Evolutionary conservation across 805 yeast species (phyloP).

Genomic region (Schwanniomyces vanrijiae): DNA sequence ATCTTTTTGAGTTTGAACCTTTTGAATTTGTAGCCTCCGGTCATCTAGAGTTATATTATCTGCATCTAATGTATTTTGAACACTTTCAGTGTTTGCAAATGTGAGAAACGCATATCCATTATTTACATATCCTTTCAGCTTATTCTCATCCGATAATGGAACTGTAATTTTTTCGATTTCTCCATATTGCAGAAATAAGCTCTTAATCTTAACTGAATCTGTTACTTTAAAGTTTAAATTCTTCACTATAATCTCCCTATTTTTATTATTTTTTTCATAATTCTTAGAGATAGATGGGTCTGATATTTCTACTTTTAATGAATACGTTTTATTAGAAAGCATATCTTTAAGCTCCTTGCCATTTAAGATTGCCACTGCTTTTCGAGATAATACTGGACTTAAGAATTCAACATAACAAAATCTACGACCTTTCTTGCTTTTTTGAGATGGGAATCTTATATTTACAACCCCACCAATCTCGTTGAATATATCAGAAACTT

Average conservation of each 20-base stretch:
- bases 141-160: slow-evolving; percentile 41
- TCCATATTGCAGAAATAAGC: slow-evolving; percentile 52
- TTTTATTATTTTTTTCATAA: slow-evolving; percentile 50
- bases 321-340: slow-evolving; percentile 22
- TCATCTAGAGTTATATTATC: slow-evolving; percentile 45
- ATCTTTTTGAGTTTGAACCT: neutral
- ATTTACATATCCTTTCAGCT: slow-evolving; percentile 33
- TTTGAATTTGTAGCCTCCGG: slow-evolving; percentile 47
- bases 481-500: slow-evolving; percentile 42
- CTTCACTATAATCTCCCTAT: slow-evolving; percentile 56
- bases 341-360: slow-evolving; percentile 34
- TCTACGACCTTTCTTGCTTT: slow-evolving; percentile 53
- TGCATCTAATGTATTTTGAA: slow-evolving; percentile 44
- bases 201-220: slow-evolving; percentile 35
- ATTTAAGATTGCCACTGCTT: slow-evolving; percentile 43
- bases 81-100: slow-evolving; percentile 44
- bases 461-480: slow-evolving; percentile 43
- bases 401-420: slow-evolving; percentile 72
- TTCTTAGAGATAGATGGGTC: slow-evolving; percentile 42
- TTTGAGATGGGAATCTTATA: slow-evolving; percentile 65
- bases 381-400: slow-evolving; percentile 40
- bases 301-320: slow-evolving; percentile 59
- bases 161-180: slow-evolving; percentile 50
- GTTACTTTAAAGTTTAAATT: slow-evolving; percentile 50
- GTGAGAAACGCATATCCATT: slow-evolving; percentile 70